Evolutionary conservation across 495 filamentous ascomycete species (phyloP).

Genomic region (Apiosordaria backusii): DNA sequence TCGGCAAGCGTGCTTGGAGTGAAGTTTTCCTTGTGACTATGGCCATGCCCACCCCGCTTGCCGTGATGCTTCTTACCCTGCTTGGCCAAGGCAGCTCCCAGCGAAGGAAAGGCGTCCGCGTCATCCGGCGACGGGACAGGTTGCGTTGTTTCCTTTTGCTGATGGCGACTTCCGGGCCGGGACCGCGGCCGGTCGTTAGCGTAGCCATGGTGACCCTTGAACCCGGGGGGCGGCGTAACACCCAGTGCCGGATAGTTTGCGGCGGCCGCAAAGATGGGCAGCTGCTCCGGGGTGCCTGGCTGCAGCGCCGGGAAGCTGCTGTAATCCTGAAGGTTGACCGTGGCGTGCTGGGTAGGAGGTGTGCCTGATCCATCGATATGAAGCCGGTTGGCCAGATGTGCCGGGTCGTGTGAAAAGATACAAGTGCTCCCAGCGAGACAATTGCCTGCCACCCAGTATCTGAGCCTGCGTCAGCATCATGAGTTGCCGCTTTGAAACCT

Average conservation of each 20-base stretch:
- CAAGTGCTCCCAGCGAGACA: constrained; percentile 93
- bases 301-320: constrained; percentile 86
- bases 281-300: constrained; percentile 57
- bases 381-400: constrained; percentile 67
- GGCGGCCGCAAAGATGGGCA: constrained; percentile 49
- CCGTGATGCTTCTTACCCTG: constrained; percentile 85
- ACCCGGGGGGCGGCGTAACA: constrained; percentile 59
- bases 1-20: constrained; percentile 83
- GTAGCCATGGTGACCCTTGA: constrained; percentile 51
- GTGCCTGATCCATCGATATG: constrained; percentile 60
- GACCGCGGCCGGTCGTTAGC: constrained; percentile 68
- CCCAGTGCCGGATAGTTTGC: constrained; percentile 48
- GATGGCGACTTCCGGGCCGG: constrained; percentile 81
- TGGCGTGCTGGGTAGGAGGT: constrained; percentile 55
- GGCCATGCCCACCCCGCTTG: constrained; percentile 73
- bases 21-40: constrained; percentile 66
- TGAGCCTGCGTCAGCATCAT: constrained; percentile 28
- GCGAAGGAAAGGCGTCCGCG: constrained; percentile 89
- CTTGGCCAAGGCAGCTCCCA: constrained; percentile 77
- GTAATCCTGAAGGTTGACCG: constrained; percentile 82
- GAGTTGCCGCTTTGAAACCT: background rate
- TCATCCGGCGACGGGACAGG: constrained; percentile 82
- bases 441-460: constrained; percentile 95
- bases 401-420: constrained; percentile 96
- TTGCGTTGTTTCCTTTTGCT: constrained; percentile 63